Percentiles rank a stretch among this genome's conserved stretches.
These are phyloP conservation scores for Botrytis tulipae DNA, from an alignment of 2,329 filamentous ascomycete species.

Conservation along the genomic window DNA sequence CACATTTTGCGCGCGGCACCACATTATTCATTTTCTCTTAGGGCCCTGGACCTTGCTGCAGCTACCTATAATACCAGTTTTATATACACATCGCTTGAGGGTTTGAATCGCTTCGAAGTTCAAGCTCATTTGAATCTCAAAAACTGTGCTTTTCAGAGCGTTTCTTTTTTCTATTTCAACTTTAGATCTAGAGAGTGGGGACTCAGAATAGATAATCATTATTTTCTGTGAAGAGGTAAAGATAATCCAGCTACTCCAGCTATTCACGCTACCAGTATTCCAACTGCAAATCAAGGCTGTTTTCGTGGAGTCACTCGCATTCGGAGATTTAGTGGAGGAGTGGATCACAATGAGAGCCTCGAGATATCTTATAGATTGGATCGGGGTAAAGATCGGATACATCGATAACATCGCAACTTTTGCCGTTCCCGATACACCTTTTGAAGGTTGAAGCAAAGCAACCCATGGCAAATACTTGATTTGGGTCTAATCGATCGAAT, in stretches of 20 bases:
- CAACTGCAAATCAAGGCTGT: neutral
- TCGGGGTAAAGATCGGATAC: constrained; percentile 14
- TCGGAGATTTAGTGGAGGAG: constrained; percentile 29
- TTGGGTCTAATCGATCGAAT: neutral
- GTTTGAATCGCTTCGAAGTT: neutral
- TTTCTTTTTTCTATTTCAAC: neutral
- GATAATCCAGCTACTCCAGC: neutral
- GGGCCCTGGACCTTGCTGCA: constrained; percentile 20
- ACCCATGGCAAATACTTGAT: constrained; percentile 1
- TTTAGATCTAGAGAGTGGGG: constrained; percentile 19
- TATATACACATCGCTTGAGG: constrained; percentile 30
- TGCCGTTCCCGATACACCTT: constrained; percentile 5
- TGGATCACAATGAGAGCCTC: constrained; percentile 21
- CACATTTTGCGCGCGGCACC: constrained; percentile 13
- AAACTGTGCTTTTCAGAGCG: neutral
- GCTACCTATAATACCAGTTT: constrained; percentile 30
- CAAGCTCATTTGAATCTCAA: neutral
- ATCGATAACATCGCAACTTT: constrained; percentile 15
- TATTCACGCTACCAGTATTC: neutral
- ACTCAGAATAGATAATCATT: constrained; percentile 1
- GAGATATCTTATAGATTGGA: constrained; percentile 16
- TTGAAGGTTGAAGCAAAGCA: neutral
- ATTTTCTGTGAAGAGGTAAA: neutral
- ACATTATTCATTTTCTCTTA: constrained; percentile 10
- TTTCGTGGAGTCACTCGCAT: constrained; percentile 27